Evolutionary conservation across 202 grass and related monocot species (phyloP), one percentile per base, ranked within the genome.

Genomic region (Digitaria exilis): DNA sequence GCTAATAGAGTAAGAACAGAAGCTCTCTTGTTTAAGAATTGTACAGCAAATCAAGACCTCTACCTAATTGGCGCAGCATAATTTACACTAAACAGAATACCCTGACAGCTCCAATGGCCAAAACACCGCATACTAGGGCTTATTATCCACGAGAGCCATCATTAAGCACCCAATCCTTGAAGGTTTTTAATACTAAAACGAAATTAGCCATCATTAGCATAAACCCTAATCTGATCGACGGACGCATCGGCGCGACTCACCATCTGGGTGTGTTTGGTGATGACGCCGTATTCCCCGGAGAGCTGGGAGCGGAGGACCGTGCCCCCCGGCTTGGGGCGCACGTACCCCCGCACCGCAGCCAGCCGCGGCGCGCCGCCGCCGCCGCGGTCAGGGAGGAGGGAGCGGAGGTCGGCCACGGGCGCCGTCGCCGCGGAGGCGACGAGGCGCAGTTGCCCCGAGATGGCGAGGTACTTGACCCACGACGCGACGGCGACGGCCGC

Each of bases 401-500:
- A 90, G 37, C 91, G 83, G 68, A 95, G 71, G 31, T 88, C 91
- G 9, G 93, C 84, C 64, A 98, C 73, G 45, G 83, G 39, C 46
- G 71, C 31, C 52, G 80, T 71, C 37, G 89, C 85, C 24, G 91
- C 87, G 81, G 75, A 70, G 77, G 72, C 85, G 78, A 98, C 92
- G 77, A 90, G 89, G 14, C 83, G 83, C 64, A 98, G 87, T 56
- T 84, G 83, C 52, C 81, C 68, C 32, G 96, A 87, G 61, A 71
- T 65, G 51, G 83, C 62, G 49, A 95, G 55, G 89, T 93, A 95
- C 82, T 93, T 98, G 63, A 82, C 34, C 87, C 89, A 95, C 55
- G 91, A 90, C 30, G 69, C 84, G 57, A 87, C 73, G 58, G 91
- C 83, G 77, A 88, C 78, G 45, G 88, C 65, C 1, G 87, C 93